Evolutionary conservation across 768 basidiomycete species (phyloP).

Genomic region (Lentinus brumalis): DNA sequence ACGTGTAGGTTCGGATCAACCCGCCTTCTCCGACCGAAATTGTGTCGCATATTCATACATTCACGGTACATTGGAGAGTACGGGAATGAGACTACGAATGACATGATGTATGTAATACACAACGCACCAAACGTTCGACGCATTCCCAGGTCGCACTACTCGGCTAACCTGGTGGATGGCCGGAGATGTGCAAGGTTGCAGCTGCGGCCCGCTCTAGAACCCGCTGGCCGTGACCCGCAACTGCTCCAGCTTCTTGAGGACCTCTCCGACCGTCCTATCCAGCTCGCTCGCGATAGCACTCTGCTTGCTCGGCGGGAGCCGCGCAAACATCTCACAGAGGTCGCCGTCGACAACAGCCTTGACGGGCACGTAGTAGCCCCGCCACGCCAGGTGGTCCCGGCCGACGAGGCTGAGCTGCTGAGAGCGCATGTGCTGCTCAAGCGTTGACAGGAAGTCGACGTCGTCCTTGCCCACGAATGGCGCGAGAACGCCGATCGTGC

Average conservation of each 20-base stretch:
- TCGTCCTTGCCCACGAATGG: slow-evolving; percentile 98
- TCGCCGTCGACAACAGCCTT: slow-evolving; percentile 97
- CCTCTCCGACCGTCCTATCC: slow-evolving; percentile 89
- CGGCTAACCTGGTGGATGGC: no score
- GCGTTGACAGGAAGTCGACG: slow-evolving; percentile 94
- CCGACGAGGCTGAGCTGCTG: slow-evolving; percentile 90
- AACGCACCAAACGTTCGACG: no score
- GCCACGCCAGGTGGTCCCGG: slow-evolving; percentile 91
- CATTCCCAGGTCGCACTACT: no score
- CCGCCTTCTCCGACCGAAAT: no score
- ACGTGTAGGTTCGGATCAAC: no score
- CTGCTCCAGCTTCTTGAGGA: slow-evolving; percentile 96
- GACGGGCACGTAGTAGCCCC: slow-evolving; percentile 95
- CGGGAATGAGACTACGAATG: no score
- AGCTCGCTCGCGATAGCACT: slow-evolving; percentile 90
- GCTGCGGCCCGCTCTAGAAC: slow-evolving; percentile 45
- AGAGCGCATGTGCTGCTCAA: slow-evolving; percentile 93
- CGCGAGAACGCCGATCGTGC: slow-evolving; percentile 95
- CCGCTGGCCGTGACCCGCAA: slow-evolving; percentile 84
- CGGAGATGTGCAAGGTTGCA: no score
- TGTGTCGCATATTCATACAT: no score
- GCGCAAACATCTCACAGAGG: slow-evolving; percentile 89
- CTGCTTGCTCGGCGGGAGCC: slow-evolving; percentile 83
- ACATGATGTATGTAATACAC: no score
- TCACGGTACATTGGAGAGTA: no score